These are phyloP conservation scores for Acacia pycnantha DNA, from an alignment of 331 rosid species.

Conservation along the genomic window DNA sequence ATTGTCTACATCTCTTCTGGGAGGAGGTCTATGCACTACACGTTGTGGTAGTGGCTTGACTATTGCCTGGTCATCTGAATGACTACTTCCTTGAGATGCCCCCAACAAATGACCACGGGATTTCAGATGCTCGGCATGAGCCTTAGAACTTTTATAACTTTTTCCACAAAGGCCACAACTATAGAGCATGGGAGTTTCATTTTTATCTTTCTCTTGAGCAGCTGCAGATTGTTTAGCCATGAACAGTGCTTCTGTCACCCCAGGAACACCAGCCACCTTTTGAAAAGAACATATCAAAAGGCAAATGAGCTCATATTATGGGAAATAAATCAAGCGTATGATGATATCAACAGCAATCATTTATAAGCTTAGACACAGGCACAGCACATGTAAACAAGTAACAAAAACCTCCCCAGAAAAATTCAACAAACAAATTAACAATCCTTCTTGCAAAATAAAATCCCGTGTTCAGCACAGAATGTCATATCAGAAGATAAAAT, in stretches of 20 bases:
- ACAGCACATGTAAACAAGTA: neutral
- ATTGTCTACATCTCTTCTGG: constrained; percentile 37
- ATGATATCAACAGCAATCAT: neutral
- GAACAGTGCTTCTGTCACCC: constrained; percentile 86
- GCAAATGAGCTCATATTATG: neutral
- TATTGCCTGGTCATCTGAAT: constrained; percentile 60
- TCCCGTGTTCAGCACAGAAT: neutral
- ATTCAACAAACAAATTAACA: constrained; percentile 6
- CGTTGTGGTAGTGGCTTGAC: constrained; percentile 70
- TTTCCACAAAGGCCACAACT: constrained; percentile 91
- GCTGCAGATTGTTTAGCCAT: constrained; percentile 71
- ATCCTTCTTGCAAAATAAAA: neutral
- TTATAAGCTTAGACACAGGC: neutral
- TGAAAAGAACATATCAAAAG: neutral
- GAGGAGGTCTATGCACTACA: constrained; percentile 52
- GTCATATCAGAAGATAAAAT: neutral
- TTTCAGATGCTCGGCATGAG: constrained; percentile 92
- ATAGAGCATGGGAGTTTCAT: constrained; percentile 81
- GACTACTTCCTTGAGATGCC: constrained; percentile 60
- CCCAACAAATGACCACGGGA: constrained; percentile 65
- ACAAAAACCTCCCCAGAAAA: neutral
- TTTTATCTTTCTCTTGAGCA: constrained; percentile 63
- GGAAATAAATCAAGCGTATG: constrained; percentile 15
- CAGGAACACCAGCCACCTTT: constrained; percentile 95
- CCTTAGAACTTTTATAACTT: constrained; percentile 78